Evolutionary conservation across 768 basidiomycete genomes (phyloP), one percentile per base, ranked within the genome.

Genomic region (Leccinum uliginosum): DNA sequence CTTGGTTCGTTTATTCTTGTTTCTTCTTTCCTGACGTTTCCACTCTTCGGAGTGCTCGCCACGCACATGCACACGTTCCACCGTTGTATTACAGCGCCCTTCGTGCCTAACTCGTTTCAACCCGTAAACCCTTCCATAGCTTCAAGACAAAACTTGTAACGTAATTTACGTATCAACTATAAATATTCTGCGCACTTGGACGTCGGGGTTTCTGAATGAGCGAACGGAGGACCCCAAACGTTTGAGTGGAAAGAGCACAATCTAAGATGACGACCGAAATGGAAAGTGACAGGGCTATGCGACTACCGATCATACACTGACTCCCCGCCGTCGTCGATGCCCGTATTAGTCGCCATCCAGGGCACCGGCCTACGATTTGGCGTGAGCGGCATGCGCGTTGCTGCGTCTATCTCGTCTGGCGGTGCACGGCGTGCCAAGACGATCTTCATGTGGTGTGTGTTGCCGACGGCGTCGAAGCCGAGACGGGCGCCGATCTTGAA

Each of bases 401-500:
- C 55, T 1, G 40, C 15, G 10, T 40, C n/a, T 10, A 40, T 45
- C 45, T 1, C 34, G 10, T 1, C 44, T 23, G 9, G 35, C 45
- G 27, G 11, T 24, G 17, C 11, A 5, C 43, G 55, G 11, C 21
- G 47, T 10, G 76, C 85, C 73, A 85, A 80, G 17, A 82, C 66
- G 65, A 84, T 71, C 62, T 76, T 81, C 34, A 63, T 64, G n/a
- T 19, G 40, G 5, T 40, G 40, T 40, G 10, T 19, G n/a, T 19
- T 19, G 6, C 81, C 77, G 44, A 84, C 65, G 0, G 77, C 68
- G 8, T 76, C 76, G 56, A 87, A 87, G 57, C 81, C 76, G 30
- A 87, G 78, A 27, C 75, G 68, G 0, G 76, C 76, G 17, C 86
- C 85, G 15, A 88, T 63, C 64, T 83, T 85, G 67, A 87, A 83